phyloP scores from a whole-genome alignment of 2,329 filamentous ascomycete genomes.

The Drechslera avenae region DNA sequence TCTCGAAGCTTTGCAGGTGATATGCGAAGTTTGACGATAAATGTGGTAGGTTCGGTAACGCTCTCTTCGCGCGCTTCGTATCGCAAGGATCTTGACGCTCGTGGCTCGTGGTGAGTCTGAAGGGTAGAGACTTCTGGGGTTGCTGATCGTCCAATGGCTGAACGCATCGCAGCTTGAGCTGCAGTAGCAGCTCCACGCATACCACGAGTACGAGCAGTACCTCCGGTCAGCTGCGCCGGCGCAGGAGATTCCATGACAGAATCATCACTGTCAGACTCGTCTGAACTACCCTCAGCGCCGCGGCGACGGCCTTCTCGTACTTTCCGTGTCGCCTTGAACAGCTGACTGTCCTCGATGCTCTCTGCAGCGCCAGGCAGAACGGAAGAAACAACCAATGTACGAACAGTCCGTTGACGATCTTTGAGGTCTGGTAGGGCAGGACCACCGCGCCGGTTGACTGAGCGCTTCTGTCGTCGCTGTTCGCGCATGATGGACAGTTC shows the following conservation, averaged over 20 bases:
- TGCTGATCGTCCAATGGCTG: constrained; percentile 77
- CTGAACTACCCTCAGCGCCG: constrained; percentile 74
- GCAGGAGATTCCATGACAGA: constrained; percentile 86
- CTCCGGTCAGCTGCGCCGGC: constrained; percentile 67
- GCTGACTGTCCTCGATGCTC: constrained; percentile 79
- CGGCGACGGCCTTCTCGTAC: constrained; percentile 59
- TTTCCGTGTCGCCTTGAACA: constrained; percentile 70
- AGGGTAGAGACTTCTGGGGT: constrained; percentile 77
- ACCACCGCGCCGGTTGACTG: constrained; percentile 89
- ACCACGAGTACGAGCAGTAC: constrained; percentile 82
- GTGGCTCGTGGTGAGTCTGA: constrained; percentile 68
- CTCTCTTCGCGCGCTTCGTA: constrained; percentile 79
- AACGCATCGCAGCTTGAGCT: constrained; percentile 83
- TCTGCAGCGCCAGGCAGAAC: constrained; percentile 86
- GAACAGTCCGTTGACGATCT: constrained; percentile 89
- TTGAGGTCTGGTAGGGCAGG: constrained; percentile 95
- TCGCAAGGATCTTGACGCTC: constrained; percentile 65
- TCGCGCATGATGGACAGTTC: constrained; percentile 93
- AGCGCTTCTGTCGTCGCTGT: constrained; percentile 91
- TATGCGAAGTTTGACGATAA: constrained; percentile 78
- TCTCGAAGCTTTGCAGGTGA: constrained; percentile 72
- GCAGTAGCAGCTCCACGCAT: constrained; percentile 88
- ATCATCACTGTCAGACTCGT: constrained; percentile 91
- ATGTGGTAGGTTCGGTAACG: constrained; percentile 63
- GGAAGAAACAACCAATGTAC: constrained; percentile 89